A percentile compares a stretch with the other conserved stretches of the same genome.
Evolutionary conservation across 2,329 filamentous ascomycete species (phyloP).

Genomic region (Coniochaeta sp.): DNA sequence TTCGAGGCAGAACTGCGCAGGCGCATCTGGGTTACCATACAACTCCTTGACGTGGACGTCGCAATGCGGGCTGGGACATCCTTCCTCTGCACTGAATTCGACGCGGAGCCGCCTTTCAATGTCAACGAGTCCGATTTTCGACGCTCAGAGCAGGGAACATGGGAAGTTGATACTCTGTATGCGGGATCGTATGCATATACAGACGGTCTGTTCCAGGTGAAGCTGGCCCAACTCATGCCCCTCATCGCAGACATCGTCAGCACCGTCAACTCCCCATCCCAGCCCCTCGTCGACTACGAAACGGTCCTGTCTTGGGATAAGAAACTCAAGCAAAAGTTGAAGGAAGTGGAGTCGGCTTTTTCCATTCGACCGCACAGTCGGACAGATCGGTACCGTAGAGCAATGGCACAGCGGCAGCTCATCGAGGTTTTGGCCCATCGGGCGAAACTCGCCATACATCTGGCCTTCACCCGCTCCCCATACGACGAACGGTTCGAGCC

Average conservation of each 20-base stretch:
- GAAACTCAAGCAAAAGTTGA: slow-evolving; percentile 12
- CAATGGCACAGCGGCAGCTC: neutral
- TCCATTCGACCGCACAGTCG: neutral
- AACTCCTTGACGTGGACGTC: slow-evolving; percentile 18
- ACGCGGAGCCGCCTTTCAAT: slow-evolving; percentile 14
- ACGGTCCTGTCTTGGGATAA: slow-evolving; percentile 33
- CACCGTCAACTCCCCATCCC: slow-evolving; percentile 13
- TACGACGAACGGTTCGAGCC: neutral
- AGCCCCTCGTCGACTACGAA: slow-evolving; percentile 23
- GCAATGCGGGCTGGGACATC: slow-evolving; percentile 18
- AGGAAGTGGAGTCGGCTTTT: slow-evolving; percentile 9
- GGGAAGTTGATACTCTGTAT: slow-evolving; percentile 8
- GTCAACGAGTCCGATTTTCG: slow-evolving; percentile 13
- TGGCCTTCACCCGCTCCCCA: slow-evolving; percentile 1
- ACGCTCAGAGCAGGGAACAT: slow-evolving; percentile 8
- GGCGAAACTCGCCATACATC: neutral
- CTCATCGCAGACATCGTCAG: slow-evolving; percentile 12
- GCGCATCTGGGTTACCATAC: slow-evolving; percentile 17
- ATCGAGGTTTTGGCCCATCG: neutral
- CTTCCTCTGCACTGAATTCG: slow-evolving; percentile 10
- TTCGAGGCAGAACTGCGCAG: slow-evolving; percentile 16
- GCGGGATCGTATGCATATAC: slow-evolving; percentile 5
- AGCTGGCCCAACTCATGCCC: slow-evolving; percentile 13
- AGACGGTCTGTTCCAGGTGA: slow-evolving; percentile 15
- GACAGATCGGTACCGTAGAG: neutral